These are phyloP conservation scores for Dothistroma septosporum DNA, from an alignment of 2,329 filamentous ascomycete species.

Conservation along the genomic window DNA sequence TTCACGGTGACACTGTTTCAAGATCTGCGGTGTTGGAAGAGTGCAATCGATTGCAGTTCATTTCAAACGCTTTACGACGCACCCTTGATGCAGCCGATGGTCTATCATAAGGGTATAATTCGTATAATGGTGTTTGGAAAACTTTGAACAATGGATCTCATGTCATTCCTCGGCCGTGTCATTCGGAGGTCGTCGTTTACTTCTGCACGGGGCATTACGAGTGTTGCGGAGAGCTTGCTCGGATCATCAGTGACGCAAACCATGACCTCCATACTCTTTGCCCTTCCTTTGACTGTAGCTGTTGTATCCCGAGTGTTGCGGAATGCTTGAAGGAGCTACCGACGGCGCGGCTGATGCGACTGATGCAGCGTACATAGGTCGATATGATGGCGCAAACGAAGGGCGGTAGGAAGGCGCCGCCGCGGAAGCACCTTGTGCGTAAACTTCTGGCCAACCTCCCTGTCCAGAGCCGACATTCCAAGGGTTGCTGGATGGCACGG, in stretches of 20 bases:
- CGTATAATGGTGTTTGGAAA: background rate
- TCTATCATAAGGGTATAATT: background rate
- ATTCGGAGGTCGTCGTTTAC: background rate
- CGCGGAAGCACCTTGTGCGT: background rate
- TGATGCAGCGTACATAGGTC: background rate
- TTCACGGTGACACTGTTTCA: background rate
- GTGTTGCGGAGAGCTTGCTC: background rate
- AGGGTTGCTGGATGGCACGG: background rate
- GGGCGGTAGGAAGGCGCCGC: background rate
- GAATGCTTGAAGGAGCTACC: background rate
- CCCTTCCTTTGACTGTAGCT: background rate
- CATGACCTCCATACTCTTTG: background rate
- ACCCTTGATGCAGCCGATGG: background rate
- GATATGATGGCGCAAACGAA: background rate
- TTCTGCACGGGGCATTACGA: background rate
- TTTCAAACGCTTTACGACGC: background rate
- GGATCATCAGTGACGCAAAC: background rate
- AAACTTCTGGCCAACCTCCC: background rate
- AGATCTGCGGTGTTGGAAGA: background rate
- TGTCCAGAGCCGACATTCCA: background rate
- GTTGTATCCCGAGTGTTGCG: background rate
- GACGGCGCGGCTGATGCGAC: background rate
- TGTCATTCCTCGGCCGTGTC: background rate
- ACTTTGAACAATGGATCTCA: background rate
- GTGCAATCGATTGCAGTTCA: background rate